Percentiles rank a stretch among this genome's conserved stretches.
Conservation (phyloP, 2,329 filamentous ascomycete species). For the Venturiaceae sp. region DNA sequence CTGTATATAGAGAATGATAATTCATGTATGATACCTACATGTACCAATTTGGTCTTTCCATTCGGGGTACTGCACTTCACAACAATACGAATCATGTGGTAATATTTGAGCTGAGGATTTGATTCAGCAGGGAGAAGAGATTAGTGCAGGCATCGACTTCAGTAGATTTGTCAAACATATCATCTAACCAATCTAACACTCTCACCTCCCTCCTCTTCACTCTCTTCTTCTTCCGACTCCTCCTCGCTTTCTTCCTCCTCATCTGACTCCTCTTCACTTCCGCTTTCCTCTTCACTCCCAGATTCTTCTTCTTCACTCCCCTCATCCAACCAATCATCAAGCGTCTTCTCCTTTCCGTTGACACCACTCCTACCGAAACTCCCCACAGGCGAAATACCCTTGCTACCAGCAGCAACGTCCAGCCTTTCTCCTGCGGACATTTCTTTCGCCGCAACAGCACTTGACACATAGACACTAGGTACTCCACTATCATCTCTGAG, state of each 20-base stretch:
- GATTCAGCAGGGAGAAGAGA: no score
- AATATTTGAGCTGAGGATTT: no score
- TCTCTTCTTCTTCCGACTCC: slow-evolving; percentile 31
- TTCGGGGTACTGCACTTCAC: no score
- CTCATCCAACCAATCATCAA: slow-evolving; percentile 62
- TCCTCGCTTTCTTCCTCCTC: slow-evolving; percentile 40
- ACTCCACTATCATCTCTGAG: slow-evolving; percentile 52
- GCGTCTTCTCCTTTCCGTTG: slow-evolving; percentile 59
- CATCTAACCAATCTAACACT: slow-evolving; percentile 12
- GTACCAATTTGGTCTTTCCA: no score
- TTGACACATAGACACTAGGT: slow-evolving; percentile 9
- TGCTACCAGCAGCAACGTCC: slow-evolving; percentile 44
- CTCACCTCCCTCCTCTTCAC: slow-evolving; percentile 35
- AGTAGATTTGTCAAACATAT: no score
- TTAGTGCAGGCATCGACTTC: no score
- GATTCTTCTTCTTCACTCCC: slow-evolving; percentile 47
- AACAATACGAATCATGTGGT: no score
- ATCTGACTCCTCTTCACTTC: slow-evolving; percentile 37
- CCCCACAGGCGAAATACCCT: slow-evolving; percentile 19
- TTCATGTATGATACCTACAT: no score
- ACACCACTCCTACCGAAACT: slow-evolving; percentile 37
- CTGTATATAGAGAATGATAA: no score
- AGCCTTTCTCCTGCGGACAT: slow-evolving; percentile 55
- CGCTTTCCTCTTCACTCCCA: slow-evolving; percentile 43
- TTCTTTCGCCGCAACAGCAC: slow-evolving; percentile 22